Evolutionary conservation across 2,329 filamentous ascomycete genomes (phyloP), one percentile per base, ranked within the genome.

Genomic region (Coniochaeta prunicola): DNA sequence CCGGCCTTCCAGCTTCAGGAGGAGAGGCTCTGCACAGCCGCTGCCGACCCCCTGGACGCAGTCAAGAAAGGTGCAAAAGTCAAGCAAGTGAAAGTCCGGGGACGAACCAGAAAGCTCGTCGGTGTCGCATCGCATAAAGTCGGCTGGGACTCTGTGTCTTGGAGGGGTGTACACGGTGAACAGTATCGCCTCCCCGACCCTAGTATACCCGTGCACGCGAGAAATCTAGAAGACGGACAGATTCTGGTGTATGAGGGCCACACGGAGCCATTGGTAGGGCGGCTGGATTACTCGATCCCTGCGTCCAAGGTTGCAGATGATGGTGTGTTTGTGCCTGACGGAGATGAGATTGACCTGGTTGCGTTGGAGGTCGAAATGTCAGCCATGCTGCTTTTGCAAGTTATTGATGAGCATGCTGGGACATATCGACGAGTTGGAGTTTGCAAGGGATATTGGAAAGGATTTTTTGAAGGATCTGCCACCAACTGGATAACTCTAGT

Each of bases 241-340:
- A 60, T 67, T 15, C 36, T 66, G 12, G 58, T 63, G 17, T 66
- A 63, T 26, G 65, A 67, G 26, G 66, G 63, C 2, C 66, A 67
- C 33, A 58, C 61, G 24, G 66, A 65, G 3, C 64, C 66, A 53
- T 57, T 67, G 4, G 61, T 67, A 15, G 65, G 63, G 15, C 66
- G 65, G 56, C 59, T 67, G 17, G 65, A 67, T 36, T 67, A 67
- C 31, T 17, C 63, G 5, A 28, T 57, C 3, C 57, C 57, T 9
- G 3, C 34, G 7, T 17, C 58, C 33, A 40, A 50, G n/a, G 36
- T 34, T 45, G 26, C 57, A 7, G 30, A 50, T 5, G 33, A 38
- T 8, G 28, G 31, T 4, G 60, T 59, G 2, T 60, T 57, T 26
- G 53, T 67, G 15, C 59, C 50, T 12, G 62, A 62, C 3, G 64